phyloP scores from a whole-genome alignment of 306 rosid species.

The Cucurbita ficifolia region DNA sequence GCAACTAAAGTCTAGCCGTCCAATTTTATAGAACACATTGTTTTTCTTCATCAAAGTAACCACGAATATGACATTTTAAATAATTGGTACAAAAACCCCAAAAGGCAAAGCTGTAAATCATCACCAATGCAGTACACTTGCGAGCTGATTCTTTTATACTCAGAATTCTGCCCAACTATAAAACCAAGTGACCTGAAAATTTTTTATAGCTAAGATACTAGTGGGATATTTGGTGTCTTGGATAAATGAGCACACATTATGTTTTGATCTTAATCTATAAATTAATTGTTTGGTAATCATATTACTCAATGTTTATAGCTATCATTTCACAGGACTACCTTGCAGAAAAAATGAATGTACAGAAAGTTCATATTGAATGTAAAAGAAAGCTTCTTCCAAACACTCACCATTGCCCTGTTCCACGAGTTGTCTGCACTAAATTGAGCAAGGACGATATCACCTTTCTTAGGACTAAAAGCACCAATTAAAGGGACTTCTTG shows the following conservation, averaged over 20 bases:
- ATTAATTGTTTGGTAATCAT: not conserved
- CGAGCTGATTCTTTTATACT: not conserved
- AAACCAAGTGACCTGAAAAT: not conserved
- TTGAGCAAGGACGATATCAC: conserved; percentile 79
- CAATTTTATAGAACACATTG: not conserved
- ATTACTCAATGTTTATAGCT: not conserved
- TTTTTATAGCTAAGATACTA: not conserved
- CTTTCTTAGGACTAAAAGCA: conserved; percentile 84
- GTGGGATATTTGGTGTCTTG: not conserved
- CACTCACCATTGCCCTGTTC: conserved; percentile 92
- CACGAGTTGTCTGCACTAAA: conserved; percentile 70
- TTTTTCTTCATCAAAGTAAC: not conserved
- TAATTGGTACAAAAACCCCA: not conserved
- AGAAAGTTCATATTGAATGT: not conserved
- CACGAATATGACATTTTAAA: not conserved
- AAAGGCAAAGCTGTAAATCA: not conserved
- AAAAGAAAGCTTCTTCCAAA: not conserved
- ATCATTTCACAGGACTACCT: not conserved
- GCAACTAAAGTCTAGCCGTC: not conserved
- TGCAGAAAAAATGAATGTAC: not conserved
- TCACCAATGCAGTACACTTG: not conserved
- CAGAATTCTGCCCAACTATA: not conserved
- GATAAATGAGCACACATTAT: not conserved
- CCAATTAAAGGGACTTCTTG: conserved; percentile 85
- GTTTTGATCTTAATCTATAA: not conserved